phyloP scores from a whole-genome alignment of 305 asterid species.

The Stenogyne calaminthoides region DNA sequence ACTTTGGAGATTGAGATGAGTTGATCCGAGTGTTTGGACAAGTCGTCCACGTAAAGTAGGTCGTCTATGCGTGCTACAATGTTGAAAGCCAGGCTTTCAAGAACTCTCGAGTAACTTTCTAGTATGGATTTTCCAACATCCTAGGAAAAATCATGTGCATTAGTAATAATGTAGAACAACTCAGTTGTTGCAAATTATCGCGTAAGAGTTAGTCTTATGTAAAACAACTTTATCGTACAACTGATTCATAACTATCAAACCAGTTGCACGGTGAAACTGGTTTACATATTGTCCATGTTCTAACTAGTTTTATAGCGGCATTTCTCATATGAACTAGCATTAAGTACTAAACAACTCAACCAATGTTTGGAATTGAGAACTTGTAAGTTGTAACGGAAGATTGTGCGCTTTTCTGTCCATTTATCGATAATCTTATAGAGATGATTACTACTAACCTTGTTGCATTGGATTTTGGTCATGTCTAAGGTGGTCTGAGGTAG shows the following conservation, averaged over 20 bases:
- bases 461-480: constrained; percentile 74
- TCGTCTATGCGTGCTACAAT: constrained; percentile 75
- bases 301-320: background rate
- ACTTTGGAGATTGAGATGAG: constrained; percentile 56
- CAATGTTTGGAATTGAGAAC: too few species aligned
- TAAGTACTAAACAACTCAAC: too few species aligned
- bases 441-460: constrained; percentile 51
- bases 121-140: constrained; percentile 80
- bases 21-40: constrained; percentile 69
- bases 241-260: too few species aligned
- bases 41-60: constrained; percentile 70
- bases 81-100: constrained; percentile 82
- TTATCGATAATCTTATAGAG: background rate
- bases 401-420: background rate
- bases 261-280: too few species aligned
- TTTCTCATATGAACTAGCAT: too few species aligned
- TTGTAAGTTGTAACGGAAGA: background rate
- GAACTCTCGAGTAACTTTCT: constrained; percentile 86
- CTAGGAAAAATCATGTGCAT: constrained; percentile 33
- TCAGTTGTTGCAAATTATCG: background rate
- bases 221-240: too few species aligned
- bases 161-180: background rate
- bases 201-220: background rate
- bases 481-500: constrained; percentile 82
- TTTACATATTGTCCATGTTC: too few species aligned